These are phyloP conservation scores for Epichloe hybrida DNA, from an alignment of 2,329 filamentous ascomycete species.

Conservation along the genomic window DNA sequence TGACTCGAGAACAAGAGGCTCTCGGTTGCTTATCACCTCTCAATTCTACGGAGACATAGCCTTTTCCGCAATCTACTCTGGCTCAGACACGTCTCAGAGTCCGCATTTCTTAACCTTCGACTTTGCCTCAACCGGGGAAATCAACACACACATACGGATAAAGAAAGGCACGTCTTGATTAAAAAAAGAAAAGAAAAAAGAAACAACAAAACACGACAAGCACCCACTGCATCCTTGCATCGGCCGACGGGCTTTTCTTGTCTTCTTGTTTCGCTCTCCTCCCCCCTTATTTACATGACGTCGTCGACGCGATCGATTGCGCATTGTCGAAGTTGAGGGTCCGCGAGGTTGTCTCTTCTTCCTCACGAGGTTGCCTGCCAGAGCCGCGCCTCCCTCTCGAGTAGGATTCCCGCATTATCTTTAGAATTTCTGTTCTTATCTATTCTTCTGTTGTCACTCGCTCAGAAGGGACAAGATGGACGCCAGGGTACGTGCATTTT, in stretches of 20 bases:
- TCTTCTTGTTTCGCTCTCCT: not conserved
- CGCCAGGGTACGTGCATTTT: constrained; percentile 3
- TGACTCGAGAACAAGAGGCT: not conserved
- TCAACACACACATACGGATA: not conserved
- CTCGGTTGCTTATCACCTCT: not conserved
- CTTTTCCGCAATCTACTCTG: constrained; percentile 3
- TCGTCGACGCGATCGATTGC: constrained; percentile 1
- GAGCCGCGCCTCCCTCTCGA: constrained; percentile 1
- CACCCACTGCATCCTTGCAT: not conserved
- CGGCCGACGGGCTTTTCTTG: not conserved
- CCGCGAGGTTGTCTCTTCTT: not conserved
- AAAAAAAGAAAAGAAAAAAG: not conserved
- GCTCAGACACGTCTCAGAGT: constrained; percentile 6
- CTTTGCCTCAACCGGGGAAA: not conserved
- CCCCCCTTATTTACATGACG: constrained; percentile 1
- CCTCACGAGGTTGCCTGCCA: not conserved
- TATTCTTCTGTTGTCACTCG: not conserved
- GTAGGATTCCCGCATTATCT: not conserved
- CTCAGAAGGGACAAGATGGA: constrained; percentile 3
- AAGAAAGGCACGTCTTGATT: not conserved
- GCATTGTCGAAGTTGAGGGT: not conserved
- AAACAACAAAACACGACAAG: not conserved
- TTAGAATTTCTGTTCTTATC: not conserved
- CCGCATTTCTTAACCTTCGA: constrained; percentile 5
- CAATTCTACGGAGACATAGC: not conserved